A percentile compares a stretch with the other conserved stretches of the same genome.
Conservation (phyloP, 2,329 filamentous ascomycete genomes). For the Paecilomyces sp. region DNA sequence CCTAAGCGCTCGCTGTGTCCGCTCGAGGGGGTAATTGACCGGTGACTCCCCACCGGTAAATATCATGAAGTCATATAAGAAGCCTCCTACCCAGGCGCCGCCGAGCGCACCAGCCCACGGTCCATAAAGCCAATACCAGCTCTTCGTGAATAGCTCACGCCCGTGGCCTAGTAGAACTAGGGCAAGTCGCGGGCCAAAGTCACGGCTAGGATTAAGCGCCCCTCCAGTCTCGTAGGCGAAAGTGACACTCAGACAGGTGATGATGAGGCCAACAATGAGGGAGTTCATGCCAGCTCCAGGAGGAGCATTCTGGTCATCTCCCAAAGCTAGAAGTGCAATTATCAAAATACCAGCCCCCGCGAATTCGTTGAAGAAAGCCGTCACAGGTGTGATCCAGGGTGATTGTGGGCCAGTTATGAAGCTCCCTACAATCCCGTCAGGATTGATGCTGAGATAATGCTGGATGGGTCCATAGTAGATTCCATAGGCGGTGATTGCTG, state of each 20-base stretch:
- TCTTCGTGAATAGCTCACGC: slow-evolving; percentile 31
- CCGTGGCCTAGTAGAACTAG: slow-evolving; percentile 40
- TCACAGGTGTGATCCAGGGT: slow-evolving; percentile 27
- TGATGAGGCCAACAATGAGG: slow-evolving; percentile 41
- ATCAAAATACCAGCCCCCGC: slow-evolving; percentile 35
- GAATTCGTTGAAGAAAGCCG: slow-evolving; percentile 45
- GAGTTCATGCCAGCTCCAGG: slow-evolving; percentile 47
- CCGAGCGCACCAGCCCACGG: slow-evolving; percentile 32
- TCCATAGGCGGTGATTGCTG: slow-evolving; percentile 39
- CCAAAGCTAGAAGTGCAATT: slow-evolving; percentile 37
- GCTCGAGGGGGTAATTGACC: slow-evolving; percentile 43
- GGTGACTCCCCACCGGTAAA: slow-evolving; percentile 46
- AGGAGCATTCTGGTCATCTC: slow-evolving; percentile 41
- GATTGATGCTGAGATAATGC: slow-evolving; percentile 22
- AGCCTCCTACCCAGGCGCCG: slow-evolving; percentile 38
- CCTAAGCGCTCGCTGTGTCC: slow-evolving; percentile 31
- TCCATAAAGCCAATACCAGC: slow-evolving; percentile 41
- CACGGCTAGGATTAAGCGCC: slow-evolving; percentile 43
- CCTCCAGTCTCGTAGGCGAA: slow-evolving; percentile 44
- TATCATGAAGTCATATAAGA: slow-evolving; percentile 46
- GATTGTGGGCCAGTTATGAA: slow-evolving; percentile 42
- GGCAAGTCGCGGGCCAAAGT: slow-evolving; percentile 44
- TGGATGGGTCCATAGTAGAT: slow-evolving; percentile 30
- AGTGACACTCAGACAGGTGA: slow-evolving; percentile 21
- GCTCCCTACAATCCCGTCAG: slow-evolving; percentile 26